Evolutionary conservation across 2,329 filamentous ascomycete genomes (phyloP), one percentile per base, ranked within the genome.

Genomic region (Phyllosticta paracitricarpa): DNA sequence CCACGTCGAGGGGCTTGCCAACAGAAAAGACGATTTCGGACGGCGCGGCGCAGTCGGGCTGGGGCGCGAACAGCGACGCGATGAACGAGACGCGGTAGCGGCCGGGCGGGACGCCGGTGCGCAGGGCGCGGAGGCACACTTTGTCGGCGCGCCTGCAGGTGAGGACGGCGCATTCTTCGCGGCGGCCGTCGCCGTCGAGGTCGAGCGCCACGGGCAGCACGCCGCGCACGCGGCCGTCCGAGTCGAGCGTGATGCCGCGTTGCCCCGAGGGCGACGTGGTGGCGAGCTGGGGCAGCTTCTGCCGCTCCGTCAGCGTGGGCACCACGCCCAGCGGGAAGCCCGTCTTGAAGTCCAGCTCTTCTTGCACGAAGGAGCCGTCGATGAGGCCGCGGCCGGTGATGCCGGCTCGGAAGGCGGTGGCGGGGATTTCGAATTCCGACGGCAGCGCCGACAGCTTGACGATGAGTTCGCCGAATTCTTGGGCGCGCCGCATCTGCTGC

Each of bases 331-430:
- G 61, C 2, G 69, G 68, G 63, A 72, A 64, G 0, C 72, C 72
- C 0, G 71, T 75, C 63, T 74, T 74, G 64, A 74, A 74, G 56
- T 75, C 73, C 10, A 75, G 65, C 58, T 75, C 68, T 1, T 70
- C 65, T 24, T 70, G 65, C 2, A 65, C 58, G 64, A 73, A 75
- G n/a, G 63, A 63, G 24, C 70, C 64, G 25, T 72, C 69, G 1
- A 69, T 64, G 9, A 73, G 62, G 6, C 68, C 72, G 10, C 63
- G 63, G 2, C 71, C 71, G 1, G 67, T 61, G 48, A 75, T 70
- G 10, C 73, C 73, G 25, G 72, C 63, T 6, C 65, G 61, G 63
- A 75, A 75, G 14, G 69, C 64, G 0, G 65, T 67, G 5, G 72
- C 66, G 6, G 62, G 57, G 51, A 75, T 72, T 57, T 71, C 69